Evolutionary conservation across 140 eudicot species (phyloP).

Genomic region (Ambrosia hybrid): DNA sequence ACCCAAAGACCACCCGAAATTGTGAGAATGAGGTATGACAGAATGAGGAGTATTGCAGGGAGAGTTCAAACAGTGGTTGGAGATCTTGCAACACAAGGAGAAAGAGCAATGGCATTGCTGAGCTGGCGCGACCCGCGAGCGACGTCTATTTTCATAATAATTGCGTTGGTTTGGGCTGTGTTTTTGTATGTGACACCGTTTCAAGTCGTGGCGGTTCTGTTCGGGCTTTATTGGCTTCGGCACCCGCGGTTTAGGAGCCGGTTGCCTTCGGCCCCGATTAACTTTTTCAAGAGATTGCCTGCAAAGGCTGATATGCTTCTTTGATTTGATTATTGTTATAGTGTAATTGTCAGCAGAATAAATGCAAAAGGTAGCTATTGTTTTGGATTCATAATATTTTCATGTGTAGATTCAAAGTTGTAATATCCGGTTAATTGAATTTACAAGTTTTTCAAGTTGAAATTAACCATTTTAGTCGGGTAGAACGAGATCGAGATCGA

Average conservation of each 20-base stretch:
- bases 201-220: constrained; percentile 73
- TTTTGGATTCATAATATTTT: constrained; percentile 15
- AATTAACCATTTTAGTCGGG: too few species aligned
- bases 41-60: constrained; percentile 84
- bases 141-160: constrained; percentile 75
- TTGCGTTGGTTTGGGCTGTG: constrained; percentile 81
- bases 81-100: constrained; percentile 91
- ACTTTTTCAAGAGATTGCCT: constrained; percentile 92
- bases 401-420: neutral
- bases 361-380: constrained; percentile 21
- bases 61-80: constrained; percentile 86
- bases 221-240: constrained; percentile 69
- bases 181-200: constrained; percentile 87
- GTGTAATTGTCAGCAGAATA: constrained; percentile 12
- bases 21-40: constrained; percentile 81
- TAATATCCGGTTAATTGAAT: neutral
- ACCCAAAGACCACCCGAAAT: constrained; percentile 64
- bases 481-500: too few species aligned
- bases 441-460: neutral
- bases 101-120: constrained; percentile 72
- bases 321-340: constrained; percentile 3
- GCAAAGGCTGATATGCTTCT: constrained; percentile 81
- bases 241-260: constrained; percentile 82
- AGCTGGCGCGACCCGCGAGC: constrained; percentile 97
- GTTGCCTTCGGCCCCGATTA: constrained; percentile 90